These are phyloP conservation scores for Steccherinum ochraceum DNA, from an alignment of 768 basidiomycete genomes.

Conservation along the genomic window DNA sequence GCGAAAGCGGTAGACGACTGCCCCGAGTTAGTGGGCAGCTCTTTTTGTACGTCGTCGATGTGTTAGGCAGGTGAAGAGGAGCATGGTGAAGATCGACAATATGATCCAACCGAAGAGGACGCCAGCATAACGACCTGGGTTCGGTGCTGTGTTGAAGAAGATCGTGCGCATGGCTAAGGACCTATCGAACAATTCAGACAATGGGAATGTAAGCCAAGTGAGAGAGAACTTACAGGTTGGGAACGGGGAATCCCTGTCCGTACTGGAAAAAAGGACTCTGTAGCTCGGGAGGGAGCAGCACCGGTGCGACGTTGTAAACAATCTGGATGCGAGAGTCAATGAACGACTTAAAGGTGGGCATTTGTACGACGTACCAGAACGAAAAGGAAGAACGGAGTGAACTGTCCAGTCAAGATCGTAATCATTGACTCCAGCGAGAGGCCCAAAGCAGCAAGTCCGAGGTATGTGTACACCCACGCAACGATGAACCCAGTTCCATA, in stretches of 20 bases:
- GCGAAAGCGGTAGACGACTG: no score
- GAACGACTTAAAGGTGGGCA: neutral
- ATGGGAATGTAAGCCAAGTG: constrained; percentile 7
- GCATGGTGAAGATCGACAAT: constrained; percentile 17
- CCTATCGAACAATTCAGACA: constrained; percentile 3
- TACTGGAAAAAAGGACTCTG: constrained; percentile 23
- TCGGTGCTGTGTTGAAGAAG: constrained; percentile 28
- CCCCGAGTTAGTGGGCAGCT: no score
- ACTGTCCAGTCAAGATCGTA: constrained; percentile 26
- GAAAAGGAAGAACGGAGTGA: constrained; percentile 28
- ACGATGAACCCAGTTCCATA: constrained; percentile 22
- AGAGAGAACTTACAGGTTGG: neutral
- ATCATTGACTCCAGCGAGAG: constrained; percentile 28
- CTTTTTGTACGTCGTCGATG: no score
- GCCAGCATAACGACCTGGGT: constrained; percentile 26
- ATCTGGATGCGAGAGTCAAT: constrained; percentile 14
- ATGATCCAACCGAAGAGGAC: constrained; percentile 28
- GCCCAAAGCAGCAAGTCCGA: constrained; percentile 28
- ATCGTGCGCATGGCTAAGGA: constrained; percentile 27
- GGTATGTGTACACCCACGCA: constrained; percentile 25
- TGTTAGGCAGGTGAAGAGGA: constrained; percentile 19
- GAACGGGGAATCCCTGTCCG: constrained; percentile 25
- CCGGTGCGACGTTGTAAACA: constrained; percentile 25
- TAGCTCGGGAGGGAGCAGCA: constrained; percentile 25
- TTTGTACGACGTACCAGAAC: constrained; percentile 17